phyloP scores from a whole-genome alignment of 495 filamentous ascomycete species.

The Penicillium coprophilum region DNA sequence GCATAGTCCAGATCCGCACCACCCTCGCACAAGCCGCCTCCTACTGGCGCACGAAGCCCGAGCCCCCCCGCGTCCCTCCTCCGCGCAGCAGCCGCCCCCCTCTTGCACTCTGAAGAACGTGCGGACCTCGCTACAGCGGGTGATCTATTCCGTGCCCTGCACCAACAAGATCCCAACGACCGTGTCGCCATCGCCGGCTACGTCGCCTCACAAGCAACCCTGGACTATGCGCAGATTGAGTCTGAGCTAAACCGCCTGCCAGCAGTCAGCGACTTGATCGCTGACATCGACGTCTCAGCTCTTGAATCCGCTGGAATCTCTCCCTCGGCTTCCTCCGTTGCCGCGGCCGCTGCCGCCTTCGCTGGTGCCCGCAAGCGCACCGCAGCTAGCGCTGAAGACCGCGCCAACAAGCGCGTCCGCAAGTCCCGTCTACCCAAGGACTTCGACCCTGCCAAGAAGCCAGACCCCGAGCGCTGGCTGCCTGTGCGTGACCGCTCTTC shows the following conservation, averaged over 20 bases:
- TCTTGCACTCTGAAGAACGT: conserved; percentile 69
- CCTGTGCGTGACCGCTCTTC: conserved; percentile 83
- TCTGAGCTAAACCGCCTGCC: conserved; percentile 64
- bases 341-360: conserved; percentile 38
- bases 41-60: conserved; percentile 68
- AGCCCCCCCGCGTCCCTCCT: conserved; percentile 59
- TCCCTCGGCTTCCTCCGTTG: conserved; percentile 46
- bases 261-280: conserved; percentile 61
- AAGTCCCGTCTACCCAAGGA: conserved; percentile 74
- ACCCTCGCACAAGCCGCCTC: conserved; percentile 77
- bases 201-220: conserved; percentile 76
- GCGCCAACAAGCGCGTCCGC: conserved; percentile 62
- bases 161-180: conserved; percentile 61
- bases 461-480: conserved; percentile 91
- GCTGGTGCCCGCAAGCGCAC: conserved; percentile 57
- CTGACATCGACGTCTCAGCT: conserved; percentile 62
- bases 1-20: conserved; percentile 66
- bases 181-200: conserved; percentile 71
- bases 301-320: conserved; percentile 80
- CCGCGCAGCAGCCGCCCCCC: conserved; percentile 72
- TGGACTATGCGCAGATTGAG: conserved; percentile 58
- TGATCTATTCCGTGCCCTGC: conserved; percentile 70
- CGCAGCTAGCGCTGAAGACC: conserved; percentile 48
- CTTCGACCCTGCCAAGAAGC: conserved; percentile 68
- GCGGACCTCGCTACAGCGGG: conserved; percentile 67